Conservation (phyloP, 192 early-diverging fungal species). For the Polychytrium aggregatum region DNA sequence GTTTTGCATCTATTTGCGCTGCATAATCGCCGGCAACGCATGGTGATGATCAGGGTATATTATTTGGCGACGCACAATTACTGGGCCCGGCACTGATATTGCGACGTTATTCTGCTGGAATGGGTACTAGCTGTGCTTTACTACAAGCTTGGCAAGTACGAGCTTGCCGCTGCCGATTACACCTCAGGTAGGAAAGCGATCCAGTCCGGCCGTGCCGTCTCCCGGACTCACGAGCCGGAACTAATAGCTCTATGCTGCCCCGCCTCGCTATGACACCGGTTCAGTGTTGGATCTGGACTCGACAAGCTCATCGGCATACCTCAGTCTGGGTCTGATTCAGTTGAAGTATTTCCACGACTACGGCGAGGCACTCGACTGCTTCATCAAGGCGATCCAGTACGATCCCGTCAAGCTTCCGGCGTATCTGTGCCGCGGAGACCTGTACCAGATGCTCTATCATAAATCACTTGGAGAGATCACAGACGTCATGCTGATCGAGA, state of each 20-base stretch:
- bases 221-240: no score
- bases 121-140: conserved; percentile 24
- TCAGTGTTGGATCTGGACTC: conserved; percentile 33
- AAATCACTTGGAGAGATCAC: conserved; percentile 12
- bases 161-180: conserved; percentile 32
- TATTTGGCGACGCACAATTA: background rate
- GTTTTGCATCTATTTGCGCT: no score
- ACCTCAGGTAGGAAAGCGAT: conserved; percentile 13
- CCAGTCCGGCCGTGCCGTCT: no score
- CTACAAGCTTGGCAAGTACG: conserved; percentile 27
- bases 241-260: background rate
- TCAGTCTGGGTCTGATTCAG: conserved; percentile 35
- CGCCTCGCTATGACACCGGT: background rate
- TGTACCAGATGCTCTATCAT: conserved; percentile 32
- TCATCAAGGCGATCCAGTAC: conserved; percentile 28
- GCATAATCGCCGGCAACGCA: background rate
- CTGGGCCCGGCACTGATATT: no score
- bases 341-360: conserved; percentile 32
- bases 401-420: conserved; percentile 27
- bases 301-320: conserved; percentile 17
- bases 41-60: background rate
- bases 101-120: background rate
- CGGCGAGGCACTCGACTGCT: conserved; percentile 24
- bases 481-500: no score
- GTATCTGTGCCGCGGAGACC: conserved; percentile 35